These are phyloP conservation scores for Trichoderma koningii DNA, from an alignment of 2,329 filamentous ascomycete genomes.

Conservation along the genomic window DNA sequence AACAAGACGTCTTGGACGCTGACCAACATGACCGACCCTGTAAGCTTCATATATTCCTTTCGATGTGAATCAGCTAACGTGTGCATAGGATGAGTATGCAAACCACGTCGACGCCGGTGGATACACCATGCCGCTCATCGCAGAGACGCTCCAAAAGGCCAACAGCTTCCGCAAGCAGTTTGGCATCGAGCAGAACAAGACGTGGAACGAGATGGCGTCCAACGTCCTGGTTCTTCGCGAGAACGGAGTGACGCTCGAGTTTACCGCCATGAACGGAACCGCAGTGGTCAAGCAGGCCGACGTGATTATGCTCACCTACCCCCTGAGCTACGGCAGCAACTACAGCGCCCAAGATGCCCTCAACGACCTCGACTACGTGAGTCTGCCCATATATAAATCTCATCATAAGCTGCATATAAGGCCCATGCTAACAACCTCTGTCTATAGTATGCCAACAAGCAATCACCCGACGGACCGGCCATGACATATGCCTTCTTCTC, in stretches of 20 bases:
- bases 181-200: conserved; percentile 55
- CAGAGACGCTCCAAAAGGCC: conserved; percentile 56
- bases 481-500: conserved; percentile 75
- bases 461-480: conserved; percentile 61
- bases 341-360: conserved; percentile 30
- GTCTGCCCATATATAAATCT: conserved; percentile 37
- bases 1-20: conserved; percentile 57
- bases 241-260: conserved; percentile 61
- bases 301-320: conserved; percentile 65
- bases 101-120: conserved; percentile 68
- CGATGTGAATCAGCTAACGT: background rate
- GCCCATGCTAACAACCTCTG: conserved; percentile 47
- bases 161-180: conserved; percentile 61
- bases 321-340: conserved; percentile 59
- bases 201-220: conserved; percentile 31
- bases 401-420: conserved; percentile 46
- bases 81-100: conserved; percentile 62
- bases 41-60: conserved; percentile 38
- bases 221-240: conserved; percentile 30
- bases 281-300: conserved; percentile 70
- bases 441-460: conserved; percentile 37
- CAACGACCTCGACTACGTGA: conserved; percentile 33
- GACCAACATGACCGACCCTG: conserved; percentile 71
- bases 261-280: conserved; percentile 65
- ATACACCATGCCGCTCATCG: conserved; percentile 66